These are phyloP conservation scores for Malassezia pachydermatis DNA, from an alignment of 1,284 basidiomycete species.

Conservation along the genomic window DNA sequence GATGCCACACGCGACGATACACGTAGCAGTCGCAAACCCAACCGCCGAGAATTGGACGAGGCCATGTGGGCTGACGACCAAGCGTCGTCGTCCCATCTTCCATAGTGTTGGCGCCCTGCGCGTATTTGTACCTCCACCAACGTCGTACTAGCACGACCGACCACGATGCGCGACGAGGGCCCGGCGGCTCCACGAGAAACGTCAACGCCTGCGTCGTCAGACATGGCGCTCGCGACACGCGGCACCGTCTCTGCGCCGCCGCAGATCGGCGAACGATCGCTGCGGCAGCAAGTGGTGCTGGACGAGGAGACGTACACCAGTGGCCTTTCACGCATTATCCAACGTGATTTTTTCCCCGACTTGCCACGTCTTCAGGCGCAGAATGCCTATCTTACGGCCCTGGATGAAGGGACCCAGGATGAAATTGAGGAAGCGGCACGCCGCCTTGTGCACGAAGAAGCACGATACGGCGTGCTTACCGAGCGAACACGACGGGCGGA, in stretches of 20 bases:
- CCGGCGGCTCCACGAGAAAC: too few species aligned
- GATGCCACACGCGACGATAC: not conserved
- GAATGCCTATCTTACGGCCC: slow-evolving; percentile 38
- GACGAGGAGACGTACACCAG: slow-evolving; percentile 84
- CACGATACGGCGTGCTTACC: slow-evolving; percentile 15
- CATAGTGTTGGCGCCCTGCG: too few species aligned
- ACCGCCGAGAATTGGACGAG: slow-evolving; percentile 11
- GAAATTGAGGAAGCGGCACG: slow-evolving; percentile 20
- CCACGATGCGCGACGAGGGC: too few species aligned
- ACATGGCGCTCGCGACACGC: slow-evolving; percentile 1
- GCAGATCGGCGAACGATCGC: slow-evolving; percentile 22
- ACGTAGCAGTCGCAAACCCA: slow-evolving; percentile 13
- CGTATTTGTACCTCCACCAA: not conserved
- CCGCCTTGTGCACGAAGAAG: slow-evolving; percentile 23
- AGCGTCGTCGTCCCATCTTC: too few species aligned
- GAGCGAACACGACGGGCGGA: slow-evolving; percentile 7
- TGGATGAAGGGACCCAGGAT: slow-evolving; percentile 24
- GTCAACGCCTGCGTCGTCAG: too few species aligned
- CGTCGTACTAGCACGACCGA: too few species aligned
- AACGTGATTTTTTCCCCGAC: slow-evolving; percentile 85
- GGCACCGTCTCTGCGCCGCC: slow-evolving; percentile 7
- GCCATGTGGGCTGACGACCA: slow-evolving; percentile 2
- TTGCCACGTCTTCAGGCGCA: slow-evolving; percentile 33
- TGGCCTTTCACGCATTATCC: slow-evolving; percentile 83
- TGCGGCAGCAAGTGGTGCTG: slow-evolving; percentile 37